These are phyloP conservation scores for Silene conica DNA, from an alignment of 148 eudicot species.

Conservation along the genomic window DNA sequence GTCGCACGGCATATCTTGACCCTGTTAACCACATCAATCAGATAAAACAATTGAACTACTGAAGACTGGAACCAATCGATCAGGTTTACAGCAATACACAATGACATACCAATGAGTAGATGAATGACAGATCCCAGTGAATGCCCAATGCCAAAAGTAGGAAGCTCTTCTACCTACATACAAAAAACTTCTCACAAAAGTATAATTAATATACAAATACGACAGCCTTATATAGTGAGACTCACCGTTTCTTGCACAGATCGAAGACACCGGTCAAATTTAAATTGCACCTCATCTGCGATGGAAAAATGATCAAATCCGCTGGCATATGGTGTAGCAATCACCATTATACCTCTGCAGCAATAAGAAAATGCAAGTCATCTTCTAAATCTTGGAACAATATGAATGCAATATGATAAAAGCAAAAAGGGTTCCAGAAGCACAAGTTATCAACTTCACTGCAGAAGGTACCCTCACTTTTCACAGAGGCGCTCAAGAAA, in stretches of 20 bases:
- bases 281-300: constrained; percentile 96
- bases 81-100: background rate
- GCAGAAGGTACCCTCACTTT: constrained; percentile 47
- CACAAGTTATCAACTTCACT: background rate
- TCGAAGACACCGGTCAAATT: constrained; percentile 80
- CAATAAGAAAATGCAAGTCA: constrained; percentile 22
- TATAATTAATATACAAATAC: constrained; percentile 7
- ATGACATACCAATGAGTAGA: constrained; percentile 67
- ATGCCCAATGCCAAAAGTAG: constrained; percentile 91
- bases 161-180: constrained; percentile 64
- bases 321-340: constrained; percentile 99
- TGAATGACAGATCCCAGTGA: constrained; percentile 94
- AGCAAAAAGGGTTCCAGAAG: background rate
- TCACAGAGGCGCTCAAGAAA: constrained; percentile 85
- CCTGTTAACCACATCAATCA: constrained; percentile 47
- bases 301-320: constrained; percentile 94
- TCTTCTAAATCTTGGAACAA: constrained; percentile 14
- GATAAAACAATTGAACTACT: constrained; percentile 12
- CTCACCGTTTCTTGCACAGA: constrained; percentile 65
- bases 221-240: constrained; percentile 13
- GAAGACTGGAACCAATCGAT: constrained; percentile 2
- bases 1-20: constrained; percentile 84
- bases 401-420: background rate
- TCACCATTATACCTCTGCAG: constrained; percentile 75
- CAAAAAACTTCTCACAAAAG: constrained; percentile 7